A percentile compares a stretch with the other conserved stretches of the same genome.
These are phyloP conservation scores for Chamaecyparis obtusa DNA, from an alignment of 75 land plant genomes.

Conservation along the genomic window DNA sequence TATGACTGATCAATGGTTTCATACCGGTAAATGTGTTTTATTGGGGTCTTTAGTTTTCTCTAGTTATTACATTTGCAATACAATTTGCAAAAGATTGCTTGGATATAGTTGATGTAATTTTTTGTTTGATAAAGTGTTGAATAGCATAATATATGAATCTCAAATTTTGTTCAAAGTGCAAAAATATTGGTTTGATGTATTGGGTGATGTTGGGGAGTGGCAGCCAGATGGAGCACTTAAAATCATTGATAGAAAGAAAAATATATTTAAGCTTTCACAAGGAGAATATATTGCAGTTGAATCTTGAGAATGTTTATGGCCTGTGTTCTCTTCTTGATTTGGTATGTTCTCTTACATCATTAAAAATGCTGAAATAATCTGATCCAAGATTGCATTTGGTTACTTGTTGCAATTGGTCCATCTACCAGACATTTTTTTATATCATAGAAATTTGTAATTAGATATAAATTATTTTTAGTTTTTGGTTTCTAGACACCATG, in stretches of 20 bases:
- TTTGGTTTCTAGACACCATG: no score
- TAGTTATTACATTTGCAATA: background rate
- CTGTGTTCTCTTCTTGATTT: conserved; percentile 63
- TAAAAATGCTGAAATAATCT: background rate
- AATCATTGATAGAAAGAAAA: conserved; percentile 97
- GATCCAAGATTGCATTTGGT: background rate
- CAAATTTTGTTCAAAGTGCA: background rate
- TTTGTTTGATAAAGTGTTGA: background rate
- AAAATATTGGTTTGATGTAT: background rate
- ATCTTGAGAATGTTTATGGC: conserved; percentile 90
- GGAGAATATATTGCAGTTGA: conserved; percentile 99
- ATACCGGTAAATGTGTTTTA: conserved; percentile 67
- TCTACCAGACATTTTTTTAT: background rate
- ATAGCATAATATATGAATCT: background rate
- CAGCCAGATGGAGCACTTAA: conserved; percentile 91
- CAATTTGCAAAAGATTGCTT: background rate
- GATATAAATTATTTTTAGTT: no score
- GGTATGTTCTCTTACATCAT: conserved; percentile 42
- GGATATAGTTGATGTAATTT: background rate
- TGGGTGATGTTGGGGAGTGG: conserved; percentile 99
- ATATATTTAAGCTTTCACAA: conserved; percentile 98
- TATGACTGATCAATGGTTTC: conserved; percentile 95
- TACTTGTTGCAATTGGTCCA: background rate
- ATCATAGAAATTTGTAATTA: no score
- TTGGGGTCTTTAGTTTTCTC: background rate